Conservation (phyloP, 805 yeast genomes). For the Candida chilensis region DNA sequence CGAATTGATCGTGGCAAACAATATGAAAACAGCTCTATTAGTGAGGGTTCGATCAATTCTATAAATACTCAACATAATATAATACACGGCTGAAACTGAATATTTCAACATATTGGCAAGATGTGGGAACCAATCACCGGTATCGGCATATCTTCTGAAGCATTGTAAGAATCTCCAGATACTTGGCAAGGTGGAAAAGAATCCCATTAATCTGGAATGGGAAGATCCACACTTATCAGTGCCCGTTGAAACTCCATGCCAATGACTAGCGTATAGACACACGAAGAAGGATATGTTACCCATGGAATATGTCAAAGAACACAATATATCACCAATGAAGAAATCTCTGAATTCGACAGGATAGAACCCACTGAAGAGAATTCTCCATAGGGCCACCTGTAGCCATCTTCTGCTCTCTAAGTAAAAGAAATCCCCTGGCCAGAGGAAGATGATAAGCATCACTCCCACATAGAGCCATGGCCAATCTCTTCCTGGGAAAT, state of each 20-base stretch:
- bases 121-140: conserved; percentile 96
- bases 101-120: conserved; percentile 83
- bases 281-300: conserved; percentile 81
- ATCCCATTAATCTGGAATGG: conserved; percentile 70
- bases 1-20: conserved; percentile 70
- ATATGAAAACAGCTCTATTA: conserved; percentile 52
- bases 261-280: conserved; percentile 68
- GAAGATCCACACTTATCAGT: conserved; percentile 63
- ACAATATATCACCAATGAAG: conserved; percentile 84
- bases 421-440: conserved; percentile 54
- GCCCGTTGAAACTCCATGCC: conserved; percentile 45
- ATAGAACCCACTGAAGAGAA: conserved; percentile 73
- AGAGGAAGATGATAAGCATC: conserved; percentile 33
- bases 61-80: conserved; percentile 67
- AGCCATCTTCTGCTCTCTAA: conserved; percentile 74
- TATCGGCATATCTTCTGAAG: conserved; percentile 80
- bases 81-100: conserved; percentile 53
- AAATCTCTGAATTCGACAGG: conserved; percentile 96
- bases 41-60: conserved; percentile 43
- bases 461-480: conserved; percentile 72
- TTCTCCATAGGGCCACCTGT: conserved; percentile 58
- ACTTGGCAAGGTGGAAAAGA: conserved; percentile 75
- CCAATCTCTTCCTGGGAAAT: conserved; percentile 59
- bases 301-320: conserved; percentile 81
- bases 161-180: conserved; percentile 91